phyloP scores from a whole-genome alignment of 2,329 filamentous ascomycete genomes.

The Arthrobotrys sinensis region DNA sequence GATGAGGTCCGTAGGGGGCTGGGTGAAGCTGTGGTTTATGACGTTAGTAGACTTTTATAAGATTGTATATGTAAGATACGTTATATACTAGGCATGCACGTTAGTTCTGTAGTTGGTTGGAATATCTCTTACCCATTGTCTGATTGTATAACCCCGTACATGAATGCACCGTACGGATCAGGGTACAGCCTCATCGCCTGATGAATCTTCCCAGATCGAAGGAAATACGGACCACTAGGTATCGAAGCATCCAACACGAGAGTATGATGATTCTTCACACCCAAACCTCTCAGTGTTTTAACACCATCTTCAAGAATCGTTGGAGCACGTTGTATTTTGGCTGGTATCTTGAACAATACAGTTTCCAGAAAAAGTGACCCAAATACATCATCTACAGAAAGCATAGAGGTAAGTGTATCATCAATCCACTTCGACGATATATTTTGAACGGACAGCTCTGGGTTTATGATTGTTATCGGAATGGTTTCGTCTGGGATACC shows the following conservation, averaged over 20 bases:
- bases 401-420: constrained; percentile 26
- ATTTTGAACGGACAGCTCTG: not conserved
- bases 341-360: constrained; percentile 14
- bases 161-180: constrained; percentile 49
- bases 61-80: not conserved
- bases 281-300: not conserved
- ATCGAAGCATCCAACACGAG: not conserved
- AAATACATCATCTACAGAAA: constrained; percentile 44
- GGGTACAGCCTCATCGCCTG: constrained; percentile 46
- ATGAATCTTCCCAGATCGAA: not conserved
- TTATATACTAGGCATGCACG: not conserved
- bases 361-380: constrained; percentile 20
- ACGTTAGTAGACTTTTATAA: not conserved
- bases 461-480: constrained; percentile 40
- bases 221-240: constrained; percentile 44
- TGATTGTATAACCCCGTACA: constrained; percentile 39
- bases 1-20: constrained; percentile 40
- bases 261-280: constrained; percentile 18
- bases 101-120: not conserved
- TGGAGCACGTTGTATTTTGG: constrained; percentile 13
- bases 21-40: constrained; percentile 28
- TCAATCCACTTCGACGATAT: constrained; percentile 27
- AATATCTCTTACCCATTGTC: constrained; percentile 40
- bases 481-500: not conserved
- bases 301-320: not conserved